Conservation (phyloP, 2,329 filamentous ascomycete genomes). For the Pseudogymnoascus sp. region DNA sequence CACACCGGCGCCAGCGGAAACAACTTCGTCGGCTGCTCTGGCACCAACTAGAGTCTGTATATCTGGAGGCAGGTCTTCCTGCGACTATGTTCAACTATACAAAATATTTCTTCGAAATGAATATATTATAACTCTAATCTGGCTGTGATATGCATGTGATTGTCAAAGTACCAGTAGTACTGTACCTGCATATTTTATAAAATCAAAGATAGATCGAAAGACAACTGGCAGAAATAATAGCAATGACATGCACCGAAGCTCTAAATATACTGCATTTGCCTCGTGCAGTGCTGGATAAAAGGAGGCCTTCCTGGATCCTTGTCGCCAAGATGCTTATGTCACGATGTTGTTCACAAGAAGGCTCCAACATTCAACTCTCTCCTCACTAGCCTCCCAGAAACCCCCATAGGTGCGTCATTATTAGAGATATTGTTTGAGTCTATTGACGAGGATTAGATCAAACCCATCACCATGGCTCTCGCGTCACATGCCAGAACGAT, state of each 20-base stretch:
- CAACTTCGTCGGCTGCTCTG: slow-evolving; percentile 56
- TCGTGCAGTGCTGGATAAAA: no score
- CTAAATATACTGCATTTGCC: no score
- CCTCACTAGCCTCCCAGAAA: background rate
- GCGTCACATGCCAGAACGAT: background rate
- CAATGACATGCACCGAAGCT: no score
- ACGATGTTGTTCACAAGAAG: background rate
- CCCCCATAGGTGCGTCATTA: background rate
- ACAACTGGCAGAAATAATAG: no score
- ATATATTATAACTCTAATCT: background rate
- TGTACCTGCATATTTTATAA: no score
- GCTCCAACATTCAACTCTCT: background rate
- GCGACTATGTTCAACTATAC: background rate
- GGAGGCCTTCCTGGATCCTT: no score
- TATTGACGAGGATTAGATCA: background rate
- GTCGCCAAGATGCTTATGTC: background rate
- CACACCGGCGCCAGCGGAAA: slow-evolving; percentile 64
- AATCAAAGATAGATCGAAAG: no score
- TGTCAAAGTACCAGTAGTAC: no score
- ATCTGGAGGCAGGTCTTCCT: background rate
- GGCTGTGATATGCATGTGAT: background rate
- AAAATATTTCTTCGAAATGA: background rate
- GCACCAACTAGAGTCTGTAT: slow-evolving; percentile 10
- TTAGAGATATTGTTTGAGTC: background rate
- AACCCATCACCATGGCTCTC: background rate